Evolutionary conservation across 192 early-diverging fungal genomes (phyloP).

Genomic region (Dissophora ornata): DNA sequence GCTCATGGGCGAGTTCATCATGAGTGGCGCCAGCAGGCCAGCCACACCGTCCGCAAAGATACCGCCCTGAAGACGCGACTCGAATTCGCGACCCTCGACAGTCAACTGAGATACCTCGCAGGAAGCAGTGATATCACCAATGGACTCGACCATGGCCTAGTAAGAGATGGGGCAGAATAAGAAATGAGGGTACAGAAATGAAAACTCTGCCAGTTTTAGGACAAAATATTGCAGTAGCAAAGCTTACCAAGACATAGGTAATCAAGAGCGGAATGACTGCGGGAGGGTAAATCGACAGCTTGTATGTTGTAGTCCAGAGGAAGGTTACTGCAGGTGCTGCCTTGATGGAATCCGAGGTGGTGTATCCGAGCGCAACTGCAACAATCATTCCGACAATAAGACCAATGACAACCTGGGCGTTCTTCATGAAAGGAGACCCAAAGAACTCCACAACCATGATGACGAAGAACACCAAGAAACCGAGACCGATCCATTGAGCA

Average conservation of each 20-base stretch:
- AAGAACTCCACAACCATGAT: constrained; percentile 66
- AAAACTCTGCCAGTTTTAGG: background rate
- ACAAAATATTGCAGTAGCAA: too few relatives aligned
- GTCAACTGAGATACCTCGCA: constrained; percentile 62
- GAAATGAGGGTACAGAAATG: background rate
- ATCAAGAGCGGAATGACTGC: constrained; percentile 63
- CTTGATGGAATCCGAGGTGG: constrained; percentile 53
- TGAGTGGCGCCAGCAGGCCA: constrained; percentile 51
- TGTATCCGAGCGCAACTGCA: constrained; percentile 61
- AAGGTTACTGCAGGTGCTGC: constrained; percentile 61
- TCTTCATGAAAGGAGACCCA: constrained; percentile 69
- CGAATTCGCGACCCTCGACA: constrained; percentile 65
- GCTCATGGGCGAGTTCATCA: constrained; percentile 62
- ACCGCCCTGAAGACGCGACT: constrained; percentile 65
- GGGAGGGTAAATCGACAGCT: constrained; percentile 57
- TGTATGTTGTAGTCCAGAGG: constrained; percentile 64
- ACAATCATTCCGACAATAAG: constrained; percentile 64
- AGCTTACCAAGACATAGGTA: constrained; percentile 49
- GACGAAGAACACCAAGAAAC: constrained; percentile 59
- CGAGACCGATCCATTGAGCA: constrained; percentile 61
- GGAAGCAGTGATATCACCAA: constrained; percentile 67
- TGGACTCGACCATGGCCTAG: constrained; percentile 58
- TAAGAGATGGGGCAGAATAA: too few relatives aligned
- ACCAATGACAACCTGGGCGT: constrained; percentile 61
- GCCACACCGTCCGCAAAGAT: constrained; percentile 63